Evolutionary conservation across 495 filamentous ascomycete genomes (phyloP).

Genomic region (Annulohypoxylon nitens): DNA sequence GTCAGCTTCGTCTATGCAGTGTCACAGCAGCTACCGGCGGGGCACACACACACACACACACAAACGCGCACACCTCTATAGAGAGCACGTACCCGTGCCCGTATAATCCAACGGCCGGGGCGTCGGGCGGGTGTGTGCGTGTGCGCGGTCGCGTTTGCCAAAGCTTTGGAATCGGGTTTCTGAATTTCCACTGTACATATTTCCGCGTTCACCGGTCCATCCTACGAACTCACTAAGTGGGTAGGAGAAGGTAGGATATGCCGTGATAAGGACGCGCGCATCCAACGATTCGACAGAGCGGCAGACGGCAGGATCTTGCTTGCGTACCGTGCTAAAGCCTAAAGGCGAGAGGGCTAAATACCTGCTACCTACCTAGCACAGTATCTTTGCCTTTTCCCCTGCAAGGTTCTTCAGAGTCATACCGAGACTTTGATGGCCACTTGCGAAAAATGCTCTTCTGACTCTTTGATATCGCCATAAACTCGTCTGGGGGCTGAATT

Average conservation of each 20-base stretch:
- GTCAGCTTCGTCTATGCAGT: constrained; percentile 33
- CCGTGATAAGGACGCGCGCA: not conserved
- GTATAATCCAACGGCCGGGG: constrained; percentile 3
- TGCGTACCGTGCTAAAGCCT: not conserved
- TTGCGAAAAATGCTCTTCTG: not conserved
- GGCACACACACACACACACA: not conserved
- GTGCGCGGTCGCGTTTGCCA: not conserved
- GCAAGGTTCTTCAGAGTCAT: not conserved
- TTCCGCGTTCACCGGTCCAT: not conserved
- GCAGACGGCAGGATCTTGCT: constrained; percentile 1
- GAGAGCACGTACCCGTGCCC: not conserved
- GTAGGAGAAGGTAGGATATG: not conserved
- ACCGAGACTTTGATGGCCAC: not conserved
- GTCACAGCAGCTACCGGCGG: constrained; percentile 18
- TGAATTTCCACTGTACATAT: not conserved
- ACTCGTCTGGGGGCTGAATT: constrained; percentile 18
- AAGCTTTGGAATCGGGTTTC: not conserved
- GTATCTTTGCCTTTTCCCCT: not conserved
- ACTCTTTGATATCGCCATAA: not conserved
- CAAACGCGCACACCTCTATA: not conserved
- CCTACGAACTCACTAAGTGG: not conserved
- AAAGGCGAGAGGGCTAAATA: not conserved
- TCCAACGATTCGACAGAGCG: not conserved
- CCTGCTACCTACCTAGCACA: not conserved
- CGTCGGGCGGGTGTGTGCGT: not conserved